phyloP scores from a whole-genome alignment of 345 rosid species.

The Noccaea caerulescens region DNA sequence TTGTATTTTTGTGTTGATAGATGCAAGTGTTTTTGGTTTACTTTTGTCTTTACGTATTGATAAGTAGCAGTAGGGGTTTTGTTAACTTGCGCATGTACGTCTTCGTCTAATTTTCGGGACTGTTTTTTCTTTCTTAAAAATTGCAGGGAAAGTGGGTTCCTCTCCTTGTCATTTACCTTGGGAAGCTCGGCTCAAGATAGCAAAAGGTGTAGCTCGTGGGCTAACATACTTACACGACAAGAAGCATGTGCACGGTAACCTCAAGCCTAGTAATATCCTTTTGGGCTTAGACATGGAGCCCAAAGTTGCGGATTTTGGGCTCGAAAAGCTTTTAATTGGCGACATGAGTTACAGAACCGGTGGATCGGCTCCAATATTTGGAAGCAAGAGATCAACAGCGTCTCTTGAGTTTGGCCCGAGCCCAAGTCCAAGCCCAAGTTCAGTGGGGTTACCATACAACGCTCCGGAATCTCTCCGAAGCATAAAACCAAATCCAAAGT shows the following conservation, averaged over 20 bases:
- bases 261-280: constrained; percentile 88
- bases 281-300: constrained; percentile 82
- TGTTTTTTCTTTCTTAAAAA: background rate
- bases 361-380: constrained; percentile 72
- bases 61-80: constrained; percentile 29
- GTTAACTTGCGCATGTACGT: constrained; percentile 24
- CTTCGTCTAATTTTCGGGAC: background rate
- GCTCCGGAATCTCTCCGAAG: constrained; percentile 90
- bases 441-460: constrained; percentile 62
- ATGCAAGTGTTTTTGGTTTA: constrained; percentile 19
- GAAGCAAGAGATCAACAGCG: constrained; percentile 80
- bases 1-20: constrained; percentile 38
- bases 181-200: constrained; percentile 86
- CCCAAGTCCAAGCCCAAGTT: constrained; percentile 61
- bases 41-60: constrained; percentile 32
- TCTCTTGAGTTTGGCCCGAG: constrained; percentile 60
- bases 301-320: constrained; percentile 82
- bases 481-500: constrained; percentile 77
- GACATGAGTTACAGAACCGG: constrained; percentile 66
- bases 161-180: constrained; percentile 83
- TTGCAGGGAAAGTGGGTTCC: constrained; percentile 80
- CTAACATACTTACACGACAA: constrained; percentile 81
- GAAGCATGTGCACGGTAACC: constrained; percentile 84
- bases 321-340: constrained; percentile 68
- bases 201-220: constrained; percentile 82